These are phyloP conservation scores for Pichia sp. DNA, from an alignment of 1,139 yeast species.

Conservation along the genomic window DNA sequence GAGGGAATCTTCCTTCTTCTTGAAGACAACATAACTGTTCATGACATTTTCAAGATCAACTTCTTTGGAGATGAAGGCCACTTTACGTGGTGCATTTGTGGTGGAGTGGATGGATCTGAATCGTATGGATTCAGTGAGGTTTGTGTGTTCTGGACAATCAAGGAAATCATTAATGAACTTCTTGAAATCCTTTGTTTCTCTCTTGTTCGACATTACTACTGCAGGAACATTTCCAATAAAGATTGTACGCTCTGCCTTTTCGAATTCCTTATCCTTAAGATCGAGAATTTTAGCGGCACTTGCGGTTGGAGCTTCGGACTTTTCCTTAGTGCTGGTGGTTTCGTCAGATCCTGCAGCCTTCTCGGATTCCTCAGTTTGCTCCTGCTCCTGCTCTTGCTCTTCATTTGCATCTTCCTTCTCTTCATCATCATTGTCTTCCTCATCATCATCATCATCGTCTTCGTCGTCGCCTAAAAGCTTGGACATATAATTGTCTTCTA, in stretches of 20 bases:
- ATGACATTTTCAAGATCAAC: slow-evolving; percentile 72
- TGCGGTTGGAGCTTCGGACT: slow-evolving; percentile 8
- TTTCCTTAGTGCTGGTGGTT: slow-evolving; percentile 3
- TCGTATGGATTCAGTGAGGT: slow-evolving; percentile 57
- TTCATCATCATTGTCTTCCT: slow-evolving; percentile 20
- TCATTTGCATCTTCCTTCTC: slow-evolving; percentile 28
- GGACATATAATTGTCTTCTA: slow-evolving; percentile 13
- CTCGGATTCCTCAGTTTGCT: slow-evolving; percentile 15
- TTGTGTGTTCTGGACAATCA: slow-evolving; percentile 10
- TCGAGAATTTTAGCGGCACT: slow-evolving; percentile 34
- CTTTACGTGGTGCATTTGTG: slow-evolving; percentile 84
- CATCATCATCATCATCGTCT: slow-evolving; percentile 4
- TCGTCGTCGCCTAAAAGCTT: slow-evolving; percentile 7
- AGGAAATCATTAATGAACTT: slow-evolving; percentile 41
- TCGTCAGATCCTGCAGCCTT: slow-evolving; percentile 18
- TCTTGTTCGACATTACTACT: slow-evolving; percentile 57
- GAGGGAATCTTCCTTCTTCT: slow-evolving; percentile 41
- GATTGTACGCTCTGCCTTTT: slow-evolving; percentile 80
- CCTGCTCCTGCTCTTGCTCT: slow-evolving; percentile 19
- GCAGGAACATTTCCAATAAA: slow-evolving; percentile 84
- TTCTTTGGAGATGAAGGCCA: slow-evolving; percentile 78
- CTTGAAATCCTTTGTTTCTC: slow-evolving; percentile 56
- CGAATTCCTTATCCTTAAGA: slow-evolving; percentile 62
- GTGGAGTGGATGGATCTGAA: slow-evolving; percentile 90
- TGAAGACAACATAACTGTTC: slow-evolving; percentile 82